A percentile compares a stretch with the other conserved stretches of the same genome.
Conservation (phyloP, 2,329 filamentous ascomycete genomes). For the Cordyceps militaris region DNA sequence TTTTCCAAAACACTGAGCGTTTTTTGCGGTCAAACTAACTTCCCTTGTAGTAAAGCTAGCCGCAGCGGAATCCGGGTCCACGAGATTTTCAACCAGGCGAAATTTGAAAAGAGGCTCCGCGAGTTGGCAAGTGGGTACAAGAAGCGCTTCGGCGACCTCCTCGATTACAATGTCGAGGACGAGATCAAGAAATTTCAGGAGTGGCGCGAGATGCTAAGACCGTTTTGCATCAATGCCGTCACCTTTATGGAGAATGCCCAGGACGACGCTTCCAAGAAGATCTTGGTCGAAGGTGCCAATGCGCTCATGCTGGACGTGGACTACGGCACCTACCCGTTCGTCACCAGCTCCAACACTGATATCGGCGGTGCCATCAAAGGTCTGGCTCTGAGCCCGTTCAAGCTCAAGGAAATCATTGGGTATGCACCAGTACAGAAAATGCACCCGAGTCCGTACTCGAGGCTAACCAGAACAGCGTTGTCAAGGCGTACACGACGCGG, state of each 20-base stretch:
- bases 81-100: conserved; percentile 57
- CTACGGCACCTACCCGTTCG: conserved; percentile 33
- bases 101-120: not conserved
- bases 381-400: conserved; percentile 52
- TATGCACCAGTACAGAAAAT: not conserved
- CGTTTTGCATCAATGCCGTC: not conserved
- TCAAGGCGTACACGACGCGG: conserved; percentile 42
- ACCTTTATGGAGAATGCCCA: not conserved
- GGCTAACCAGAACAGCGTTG: not conserved
- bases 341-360: conserved; percentile 8
- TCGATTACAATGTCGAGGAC: not conserved
- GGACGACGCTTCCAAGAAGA: conserved; percentile 32
- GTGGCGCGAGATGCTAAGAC: not conserved
- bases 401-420: conserved; percentile 53
- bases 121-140: not conserved
- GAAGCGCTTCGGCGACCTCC: not conserved
- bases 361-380: conserved; percentile 52
- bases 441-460: not conserved
- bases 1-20: too few species aligned
- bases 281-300: conserved; percentile 60
- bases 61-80: conserved; percentile 60
- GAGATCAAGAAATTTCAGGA: not conserved
- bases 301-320: conserved; percentile 60
- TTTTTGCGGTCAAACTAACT: too few species aligned
- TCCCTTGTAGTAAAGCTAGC: too few species aligned